Conservation (phyloP, 306 rosid species). For the Prunus campanulata region DNA sequence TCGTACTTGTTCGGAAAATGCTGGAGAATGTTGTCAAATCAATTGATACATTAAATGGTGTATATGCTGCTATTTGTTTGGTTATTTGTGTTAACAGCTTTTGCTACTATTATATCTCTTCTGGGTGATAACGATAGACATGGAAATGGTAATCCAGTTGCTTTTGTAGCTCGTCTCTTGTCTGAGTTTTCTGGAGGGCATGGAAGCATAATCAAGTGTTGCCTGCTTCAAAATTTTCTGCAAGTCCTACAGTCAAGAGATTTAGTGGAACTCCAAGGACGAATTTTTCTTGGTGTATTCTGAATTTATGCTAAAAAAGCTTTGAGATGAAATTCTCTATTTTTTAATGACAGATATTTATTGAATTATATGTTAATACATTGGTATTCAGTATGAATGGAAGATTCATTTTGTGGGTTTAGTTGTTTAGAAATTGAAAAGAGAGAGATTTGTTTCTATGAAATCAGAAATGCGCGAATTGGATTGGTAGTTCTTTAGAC, state of each 20-base stretch:
- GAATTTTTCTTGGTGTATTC: not conserved
- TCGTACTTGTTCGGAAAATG: not conserved
- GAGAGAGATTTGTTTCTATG: not conserved
- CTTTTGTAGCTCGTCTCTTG: not conserved
- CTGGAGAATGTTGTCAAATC: not conserved
- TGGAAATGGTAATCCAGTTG: slow-evolving; percentile 10
- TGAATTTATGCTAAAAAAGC: not conserved
- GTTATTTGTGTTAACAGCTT: not conserved
- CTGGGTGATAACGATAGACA: not conserved
- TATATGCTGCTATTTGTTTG: not conserved
- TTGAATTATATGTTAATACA: not conserved
- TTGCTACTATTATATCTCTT: not conserved
- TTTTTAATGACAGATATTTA: not conserved
- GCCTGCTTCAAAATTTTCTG: slow-evolving; percentile 1
- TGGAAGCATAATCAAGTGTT: slow-evolving; percentile 1
- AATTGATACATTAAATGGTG: not conserved
- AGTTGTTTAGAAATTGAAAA: not conserved
- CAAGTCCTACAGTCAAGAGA: not conserved
- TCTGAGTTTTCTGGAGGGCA: not conserved
- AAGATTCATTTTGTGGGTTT: not conserved
- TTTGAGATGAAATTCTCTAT: not conserved
- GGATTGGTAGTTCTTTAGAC: not conserved
- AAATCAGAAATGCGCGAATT: not conserved
- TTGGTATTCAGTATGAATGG: not conserved
- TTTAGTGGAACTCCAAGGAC: not conserved